A percentile compares a stretch with the other conserved stretches of the same genome.
These are phyloP conservation scores for Schwanniomyces occidentalis DNA, from an alignment of 805 yeast genomes.

Conservation along the genomic window DNA sequence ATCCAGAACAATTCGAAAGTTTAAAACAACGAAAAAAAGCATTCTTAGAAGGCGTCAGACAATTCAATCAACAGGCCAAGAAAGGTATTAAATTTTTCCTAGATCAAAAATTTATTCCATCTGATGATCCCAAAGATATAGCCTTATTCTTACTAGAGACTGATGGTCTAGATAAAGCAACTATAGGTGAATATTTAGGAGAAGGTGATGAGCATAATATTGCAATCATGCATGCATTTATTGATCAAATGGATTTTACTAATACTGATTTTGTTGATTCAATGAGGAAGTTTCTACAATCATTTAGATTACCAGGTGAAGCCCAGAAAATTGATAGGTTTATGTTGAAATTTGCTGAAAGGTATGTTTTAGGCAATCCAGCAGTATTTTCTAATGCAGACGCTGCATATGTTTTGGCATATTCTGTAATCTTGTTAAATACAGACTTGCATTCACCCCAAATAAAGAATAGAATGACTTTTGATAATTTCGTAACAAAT, in stretches of 20 bases:
- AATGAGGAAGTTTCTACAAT: constrained; percentile 77
- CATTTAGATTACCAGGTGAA: constrained; percentile 95
- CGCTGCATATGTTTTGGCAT: constrained; percentile 88
- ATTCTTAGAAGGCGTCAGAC: constrained; percentile 70
- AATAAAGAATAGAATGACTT: constrained; percentile 82
- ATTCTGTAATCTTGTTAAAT: constrained; percentile 88
- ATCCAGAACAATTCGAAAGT: constrained; percentile 81
- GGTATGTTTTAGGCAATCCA: constrained; percentile 87
- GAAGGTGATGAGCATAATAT: constrained; percentile 80
- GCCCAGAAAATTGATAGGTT: constrained; percentile 96
- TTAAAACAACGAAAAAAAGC: constrained; percentile 82
- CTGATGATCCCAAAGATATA: constrained; percentile 62
- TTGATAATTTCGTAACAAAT: constrained; percentile 82
- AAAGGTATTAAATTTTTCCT: constrained; percentile 69
- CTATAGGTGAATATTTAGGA: constrained; percentile 89
- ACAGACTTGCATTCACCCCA: constrained; percentile 93
- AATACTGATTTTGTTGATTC: constrained; percentile 78
- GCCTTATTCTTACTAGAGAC: constrained; percentile 72
- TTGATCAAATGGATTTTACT: constrained; percentile 79
- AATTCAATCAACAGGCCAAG: constrained; percentile 84
- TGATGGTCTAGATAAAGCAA: constrained; percentile 78
- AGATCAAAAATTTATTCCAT: constrained; percentile 60
- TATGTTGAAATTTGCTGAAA: constrained; percentile 95
- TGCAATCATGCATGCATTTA: constrained; percentile 89
- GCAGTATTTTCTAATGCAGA: constrained; percentile 88